phyloP scores from a whole-genome alignment of 331 rosid species.

The Spiraea crenata region DNA sequence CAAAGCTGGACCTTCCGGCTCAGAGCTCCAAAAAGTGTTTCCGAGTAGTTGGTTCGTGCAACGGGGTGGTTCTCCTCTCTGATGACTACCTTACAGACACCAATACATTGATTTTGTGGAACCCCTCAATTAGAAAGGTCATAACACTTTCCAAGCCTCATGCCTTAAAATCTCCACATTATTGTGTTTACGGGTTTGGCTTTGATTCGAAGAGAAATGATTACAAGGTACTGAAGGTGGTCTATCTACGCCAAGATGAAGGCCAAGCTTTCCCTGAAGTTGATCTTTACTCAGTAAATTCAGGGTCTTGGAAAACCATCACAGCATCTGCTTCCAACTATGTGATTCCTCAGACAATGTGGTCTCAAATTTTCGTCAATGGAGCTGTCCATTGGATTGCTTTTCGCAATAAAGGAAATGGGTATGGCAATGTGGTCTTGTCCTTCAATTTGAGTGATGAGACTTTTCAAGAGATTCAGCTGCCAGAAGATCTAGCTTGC shows the following conservation, averaged over 20 bases:
- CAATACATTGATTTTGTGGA: conserved; percentile 10
- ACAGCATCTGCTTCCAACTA: conserved; percentile 1
- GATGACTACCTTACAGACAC: neutral
- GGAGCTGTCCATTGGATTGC: conserved; percentile 12
- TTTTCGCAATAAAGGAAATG: neutral
- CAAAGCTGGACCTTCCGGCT: conserved; percentile 8
- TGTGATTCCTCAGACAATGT: neutral
- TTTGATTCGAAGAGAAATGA: conserved; percentile 4
- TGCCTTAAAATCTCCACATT: neutral
- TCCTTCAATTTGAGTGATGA: conserved; percentile 5
- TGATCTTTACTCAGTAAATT: conserved; percentile 6
- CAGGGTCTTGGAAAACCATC: conserved; percentile 19
- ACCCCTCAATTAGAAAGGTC: conserved; percentile 8
- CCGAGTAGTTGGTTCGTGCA: conserved; percentile 6
- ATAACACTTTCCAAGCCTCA: neutral
- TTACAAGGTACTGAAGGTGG: conserved; percentile 15
- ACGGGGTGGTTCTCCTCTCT: conserved; percentile 13
- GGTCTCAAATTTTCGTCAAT: conserved; percentile 18
- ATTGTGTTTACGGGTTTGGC: conserved; percentile 19
- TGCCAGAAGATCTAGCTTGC: neutral
- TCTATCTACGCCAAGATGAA: neutral
- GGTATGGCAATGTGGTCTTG: neutral
- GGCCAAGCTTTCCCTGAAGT: neutral
- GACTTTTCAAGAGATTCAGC: neutral
- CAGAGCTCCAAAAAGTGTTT: conserved; percentile 20